Evolutionary conservation across 352 stramenopile species (phyloP), one percentile per base, ranked within the genome.

Genomic region (Albugo laibachii): DNA sequence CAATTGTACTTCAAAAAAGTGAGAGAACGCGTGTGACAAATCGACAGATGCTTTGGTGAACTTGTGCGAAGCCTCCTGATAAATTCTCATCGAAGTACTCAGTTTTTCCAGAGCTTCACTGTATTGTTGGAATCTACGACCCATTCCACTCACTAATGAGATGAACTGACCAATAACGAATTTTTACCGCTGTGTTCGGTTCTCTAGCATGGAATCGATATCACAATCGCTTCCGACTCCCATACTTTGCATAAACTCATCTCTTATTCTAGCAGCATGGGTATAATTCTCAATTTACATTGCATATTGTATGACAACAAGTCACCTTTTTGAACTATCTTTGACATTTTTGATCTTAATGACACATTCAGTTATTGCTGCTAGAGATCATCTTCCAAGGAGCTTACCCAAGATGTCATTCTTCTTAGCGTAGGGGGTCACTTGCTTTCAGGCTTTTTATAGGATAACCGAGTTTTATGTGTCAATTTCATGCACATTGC

Each of bases 41-140:
- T 61, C 44, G 11, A 50, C 47, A 11, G 63, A 65, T 19, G 67
- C 67, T 45, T 69, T 58, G 36, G 65, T 54, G 49, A 73, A 70
- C 24, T 57, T 45, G 35, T 72, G 63, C 5, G 59, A 61, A 16
- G 53, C 45, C 40, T 77, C 65, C 8, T 44, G 58, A 35, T 75
- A 73, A 42, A 62, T 62, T 19, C 43, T 47, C 65, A 80, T 71
- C 12, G 65, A 57, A 45, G 64, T 77, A 1, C 61, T 58, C 12
- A 80, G 56, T 42, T 77, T 72, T 21, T 77, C 67, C 21, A 80
- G 59, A 10, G 52, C 66, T 36, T 80, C 63, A 21, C 70, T 77
- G 55, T 75, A 80, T 46, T 66, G 65, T 38, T 63, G 64, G 44
- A 80, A 80, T 31, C 66, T 79, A 42, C 36, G 39, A 12, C 34